Evolutionary conservation across 2,329 filamentous ascomycete species (phyloP).

Genomic region (Metarhizium sp.): DNA sequence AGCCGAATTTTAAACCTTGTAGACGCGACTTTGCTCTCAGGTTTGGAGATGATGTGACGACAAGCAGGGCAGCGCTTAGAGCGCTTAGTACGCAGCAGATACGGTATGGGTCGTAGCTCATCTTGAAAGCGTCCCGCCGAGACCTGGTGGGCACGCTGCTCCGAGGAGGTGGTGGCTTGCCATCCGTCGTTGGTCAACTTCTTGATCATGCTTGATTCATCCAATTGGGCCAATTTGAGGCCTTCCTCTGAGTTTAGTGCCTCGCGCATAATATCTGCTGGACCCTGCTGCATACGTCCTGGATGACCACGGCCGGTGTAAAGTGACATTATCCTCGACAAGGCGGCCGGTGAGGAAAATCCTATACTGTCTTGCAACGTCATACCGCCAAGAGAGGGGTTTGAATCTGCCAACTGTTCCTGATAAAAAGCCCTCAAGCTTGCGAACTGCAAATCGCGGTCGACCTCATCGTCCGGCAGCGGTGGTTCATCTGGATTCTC

Average conservation of each 20-base stretch:
- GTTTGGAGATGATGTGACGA: slow-evolving; percentile 90
- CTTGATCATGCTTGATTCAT: slow-evolving; percentile 53
- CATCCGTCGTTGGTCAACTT: slow-evolving; percentile 52
- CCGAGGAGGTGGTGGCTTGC: slow-evolving; percentile 46
- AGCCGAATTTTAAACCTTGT: slow-evolving; percentile 89
- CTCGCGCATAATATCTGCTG: slow-evolving; percentile 70
- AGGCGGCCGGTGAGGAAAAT: slow-evolving; percentile 66
- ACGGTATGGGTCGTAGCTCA: slow-evolving; percentile 72
- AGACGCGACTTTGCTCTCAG: slow-evolving; percentile 80
- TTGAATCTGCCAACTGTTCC: slow-evolving; percentile 59
- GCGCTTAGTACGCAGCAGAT: slow-evolving; percentile 80
- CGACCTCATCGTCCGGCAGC: slow-evolving; percentile 37
- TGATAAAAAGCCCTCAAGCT: slow-evolving; percentile 76
- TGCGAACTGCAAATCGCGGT: slow-evolving; percentile 62
- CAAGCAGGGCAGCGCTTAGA: slow-evolving; percentile 89
- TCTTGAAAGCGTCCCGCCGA: slow-evolving; percentile 55
- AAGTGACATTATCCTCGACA: slow-evolving; percentile 84
- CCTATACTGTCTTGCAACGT: slow-evolving; percentile 32
- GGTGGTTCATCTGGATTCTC: slow-evolving; percentile 29
- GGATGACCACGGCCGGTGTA: slow-evolving; percentile 61
- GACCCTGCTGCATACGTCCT: slow-evolving; percentile 57
- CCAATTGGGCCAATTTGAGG: slow-evolving; percentile 50
- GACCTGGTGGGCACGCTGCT: slow-evolving; percentile 40
- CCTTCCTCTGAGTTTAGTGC: slow-evolving; percentile 64
- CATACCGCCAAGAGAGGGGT: slow-evolving; percentile 40